Conservation (phyloP, 2,329 filamentous ascomycete genomes). For the Aaosphaeria arxii region DNA sequence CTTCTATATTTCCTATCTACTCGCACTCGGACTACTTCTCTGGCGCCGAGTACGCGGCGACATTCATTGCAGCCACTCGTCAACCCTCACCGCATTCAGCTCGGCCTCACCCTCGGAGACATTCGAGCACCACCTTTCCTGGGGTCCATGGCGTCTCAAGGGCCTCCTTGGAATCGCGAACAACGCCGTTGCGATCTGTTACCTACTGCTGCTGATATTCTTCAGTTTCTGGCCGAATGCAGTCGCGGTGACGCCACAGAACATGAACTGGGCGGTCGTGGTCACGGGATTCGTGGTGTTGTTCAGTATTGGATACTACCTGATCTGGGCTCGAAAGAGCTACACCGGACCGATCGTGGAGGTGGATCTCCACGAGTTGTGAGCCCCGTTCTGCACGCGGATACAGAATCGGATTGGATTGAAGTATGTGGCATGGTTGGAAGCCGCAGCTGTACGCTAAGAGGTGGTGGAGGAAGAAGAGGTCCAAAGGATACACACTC, state of each 20-base stretch:
- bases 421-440: too few species aligned
- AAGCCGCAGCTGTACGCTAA: too few species aligned
- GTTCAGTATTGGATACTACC: constrained; percentile 31
- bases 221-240: constrained; percentile 34
- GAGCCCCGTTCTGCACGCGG: neutral
- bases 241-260: constrained; percentile 8
- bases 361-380: constrained; percentile 12
- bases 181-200: constrained; percentile 30
- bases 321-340: constrained; percentile 23
- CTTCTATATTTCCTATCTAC: constrained; percentile 35
- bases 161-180: constrained; percentile 26
- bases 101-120: constrained; percentile 14
- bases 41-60: constrained; percentile 35
- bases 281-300: constrained; percentile 26
- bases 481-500: too few species aligned
- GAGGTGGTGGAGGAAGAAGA: too few species aligned
- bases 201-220: constrained; percentile 31
- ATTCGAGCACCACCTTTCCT: constrained; percentile 20
- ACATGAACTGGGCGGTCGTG: constrained; percentile 34
- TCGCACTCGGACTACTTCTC: constrained; percentile 30
- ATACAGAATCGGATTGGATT: too few species aligned
- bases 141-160: constrained; percentile 35
- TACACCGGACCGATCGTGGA: constrained; percentile 34
- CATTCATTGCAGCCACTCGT: constrained; percentile 13
- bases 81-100: constrained; percentile 19